Evolutionary conservation across 176 grass and related monocot species (phyloP).

Genomic region (Carex parvula): DNA sequence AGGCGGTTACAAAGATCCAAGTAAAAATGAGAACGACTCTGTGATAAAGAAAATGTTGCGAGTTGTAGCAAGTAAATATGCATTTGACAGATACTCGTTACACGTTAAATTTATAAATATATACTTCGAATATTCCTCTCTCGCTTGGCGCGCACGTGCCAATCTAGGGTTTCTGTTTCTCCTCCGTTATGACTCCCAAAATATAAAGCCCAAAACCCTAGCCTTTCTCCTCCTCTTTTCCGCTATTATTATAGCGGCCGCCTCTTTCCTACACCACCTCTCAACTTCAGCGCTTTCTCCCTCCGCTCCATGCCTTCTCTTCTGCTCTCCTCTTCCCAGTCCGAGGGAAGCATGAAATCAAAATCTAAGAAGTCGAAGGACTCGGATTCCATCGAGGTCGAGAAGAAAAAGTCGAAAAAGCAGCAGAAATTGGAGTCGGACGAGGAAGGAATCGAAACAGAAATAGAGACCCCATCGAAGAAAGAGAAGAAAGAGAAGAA

Average conservation of each 20-base stretch:
- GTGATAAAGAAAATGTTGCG: background rate
- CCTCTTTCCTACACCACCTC: background rate
- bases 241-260: slow-evolving; percentile 26
- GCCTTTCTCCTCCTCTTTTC: slow-evolving; percentile 2
- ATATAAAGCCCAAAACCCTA: slow-evolving; percentile 33
- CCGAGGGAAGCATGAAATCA: slow-evolving; percentile 55
- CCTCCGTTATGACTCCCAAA: background rate
- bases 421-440: slow-evolving; percentile 50
- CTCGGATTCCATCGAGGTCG: slow-evolving; percentile 13
- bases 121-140: background rate
- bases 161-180: slow-evolving; percentile 20
- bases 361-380: slow-evolving; percentile 51
- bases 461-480: slow-evolving; percentile 28
- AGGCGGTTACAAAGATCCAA: background rate
- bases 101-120: background rate
- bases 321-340: slow-evolving; percentile 26
- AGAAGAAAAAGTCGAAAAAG: slow-evolving; percentile 66
- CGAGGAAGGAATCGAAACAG: slow-evolving; percentile 43
- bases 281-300: background rate
- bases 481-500: slow-evolving; percentile 43
- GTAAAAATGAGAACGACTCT: background rate
- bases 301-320: slow-evolving; percentile 62
- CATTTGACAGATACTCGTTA: background rate
- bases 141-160: background rate
- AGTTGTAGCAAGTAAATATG: background rate